Evolutionary conservation across 345 rosid species (phyloP), one percentile per base, ranked within the genome.

Genomic region (Erucastrum elatum): DNA sequence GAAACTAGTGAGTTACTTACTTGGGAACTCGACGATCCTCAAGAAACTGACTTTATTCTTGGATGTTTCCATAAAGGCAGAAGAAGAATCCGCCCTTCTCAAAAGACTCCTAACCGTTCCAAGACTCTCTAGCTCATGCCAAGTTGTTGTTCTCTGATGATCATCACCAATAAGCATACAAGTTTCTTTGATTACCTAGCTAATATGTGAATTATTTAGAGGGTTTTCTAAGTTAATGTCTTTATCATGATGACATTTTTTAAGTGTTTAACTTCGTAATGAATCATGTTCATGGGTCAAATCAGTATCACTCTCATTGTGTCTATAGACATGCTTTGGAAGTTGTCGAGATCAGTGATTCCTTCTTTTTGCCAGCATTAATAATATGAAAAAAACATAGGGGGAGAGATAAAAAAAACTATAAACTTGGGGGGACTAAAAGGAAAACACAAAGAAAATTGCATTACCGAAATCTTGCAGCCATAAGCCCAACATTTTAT

Each of bases 41-140:
- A 75, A 75, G 64, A 53, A 75, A 51, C 37, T 75, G 0, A 65
- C 71, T 3, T 2, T 75, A 33, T n/a, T 34, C 55, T 21, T 64
- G 27, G 77, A 29, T 55, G 53, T 25, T 44, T 65, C 27, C 26
- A 33, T 0, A 8, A 33, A 53, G 53, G 25, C 3, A 17, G 66
- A 37, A 15, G 39, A 33, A 34, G n/a, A 8, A 66, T 8, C 0
- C 27, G 25, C 64, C n/a, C 17, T 74, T 17, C 15, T 59, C 31
- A 59, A 59, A 59, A 6, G 26, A 59, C 64, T 59, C 31, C 30
- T 58, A 29, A 12, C 8, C 65, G 29, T 61, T 12, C 65, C 65
- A 61, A 61, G 35, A 27, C 65, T 61, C 8, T 58, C 62, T 25
- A 58, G 1, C 0, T 21, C 62, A 21, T 58, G 62, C 13, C 62